These are phyloP conservation scores for Retiboletus fuscus DNA, from an alignment of 1,284 basidiomycete genomes.

Conservation along the genomic window DNA sequence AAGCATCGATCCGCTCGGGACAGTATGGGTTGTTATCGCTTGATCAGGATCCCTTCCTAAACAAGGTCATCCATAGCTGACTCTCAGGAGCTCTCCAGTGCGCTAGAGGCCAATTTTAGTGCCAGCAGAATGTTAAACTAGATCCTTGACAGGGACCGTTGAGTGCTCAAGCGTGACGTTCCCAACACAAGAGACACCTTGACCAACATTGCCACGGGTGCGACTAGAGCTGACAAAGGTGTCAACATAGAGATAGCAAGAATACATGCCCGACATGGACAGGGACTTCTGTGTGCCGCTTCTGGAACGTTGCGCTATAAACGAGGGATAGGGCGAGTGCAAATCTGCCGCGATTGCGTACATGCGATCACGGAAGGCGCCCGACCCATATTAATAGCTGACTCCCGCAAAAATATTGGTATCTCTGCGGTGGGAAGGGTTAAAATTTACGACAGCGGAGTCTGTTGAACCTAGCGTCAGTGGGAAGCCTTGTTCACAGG, in stretches of 20 bases:
- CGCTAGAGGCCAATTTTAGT: neutral
- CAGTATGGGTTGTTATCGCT: neutral
- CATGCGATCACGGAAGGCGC: slow-evolving; percentile 4
- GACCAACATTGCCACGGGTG: neutral
- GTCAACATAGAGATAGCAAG: slow-evolving; percentile 35
- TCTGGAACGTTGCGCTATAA: slow-evolving; percentile 2
- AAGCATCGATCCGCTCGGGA: slow-evolving; percentile 3
- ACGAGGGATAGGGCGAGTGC: slow-evolving; percentile 16
- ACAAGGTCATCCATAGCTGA: neutral
- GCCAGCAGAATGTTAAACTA: neutral
- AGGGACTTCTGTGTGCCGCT: neutral
- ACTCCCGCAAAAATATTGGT: slow-evolving; percentile 3
- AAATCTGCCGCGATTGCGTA: neutral
- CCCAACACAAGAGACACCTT: neutral
- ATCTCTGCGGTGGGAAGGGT: neutral
- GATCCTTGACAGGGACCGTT: neutral
- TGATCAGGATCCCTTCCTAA: slow-evolving; percentile 10
- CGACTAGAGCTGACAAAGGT: neutral
- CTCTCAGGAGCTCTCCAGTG: slow-evolving; percentile 6
- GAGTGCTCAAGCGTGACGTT: neutral
- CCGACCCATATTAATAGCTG: neutral
- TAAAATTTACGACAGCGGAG: slow-evolving; percentile 2
- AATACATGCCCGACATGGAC: slow-evolving; percentile 27
- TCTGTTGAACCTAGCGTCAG: slow-evolving; percentile 3
- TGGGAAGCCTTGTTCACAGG: slow-evolving; percentile 17